Conservation (phyloP, 2,329 filamentous ascomycete species). For the Fusarium pseudograminearum region DNA sequence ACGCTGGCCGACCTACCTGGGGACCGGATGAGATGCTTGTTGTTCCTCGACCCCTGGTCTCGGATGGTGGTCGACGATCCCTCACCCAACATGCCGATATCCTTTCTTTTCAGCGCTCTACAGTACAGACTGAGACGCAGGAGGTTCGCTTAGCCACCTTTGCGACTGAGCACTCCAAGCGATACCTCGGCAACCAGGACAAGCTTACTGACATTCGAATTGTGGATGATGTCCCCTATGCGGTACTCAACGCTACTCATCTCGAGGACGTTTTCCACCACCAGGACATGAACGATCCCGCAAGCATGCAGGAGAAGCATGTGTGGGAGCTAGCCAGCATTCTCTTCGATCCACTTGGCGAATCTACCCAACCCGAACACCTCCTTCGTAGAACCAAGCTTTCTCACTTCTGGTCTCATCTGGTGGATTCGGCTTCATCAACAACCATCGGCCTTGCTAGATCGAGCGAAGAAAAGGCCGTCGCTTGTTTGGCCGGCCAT, state of each 20-base stretch:
- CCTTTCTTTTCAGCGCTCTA: conserved; percentile 53
- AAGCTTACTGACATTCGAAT: conserved; percentile 65
- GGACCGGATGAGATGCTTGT: conserved; percentile 79
- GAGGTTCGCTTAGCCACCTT: conserved; percentile 75
- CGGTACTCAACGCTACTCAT: conserved; percentile 57
- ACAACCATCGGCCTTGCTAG: conserved; percentile 68
- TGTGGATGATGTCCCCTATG: conserved; percentile 70
- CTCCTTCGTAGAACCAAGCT: conserved; percentile 71
- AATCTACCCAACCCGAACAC: conserved; percentile 56
- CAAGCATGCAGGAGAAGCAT: conserved; percentile 73
- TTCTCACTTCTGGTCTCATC: conserved; percentile 72
- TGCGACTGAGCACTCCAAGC: conserved; percentile 68
- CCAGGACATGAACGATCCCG: conserved; percentile 57
- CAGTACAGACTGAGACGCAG: conserved; percentile 71
- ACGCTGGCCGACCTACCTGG: conserved; percentile 83
- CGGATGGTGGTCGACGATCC: conserved; percentile 55
- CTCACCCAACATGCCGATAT: conserved; percentile 47
- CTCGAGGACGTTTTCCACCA: conserved; percentile 57
- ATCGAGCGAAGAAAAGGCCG: conserved; percentile 83
- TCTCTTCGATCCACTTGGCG: conserved; percentile 78
- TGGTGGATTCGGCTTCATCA: conserved; percentile 72
- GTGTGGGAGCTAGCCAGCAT: conserved; percentile 90
- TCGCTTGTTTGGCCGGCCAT: conserved; percentile 82
- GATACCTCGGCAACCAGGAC: conserved; percentile 67
- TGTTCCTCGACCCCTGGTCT: conserved; percentile 58